phyloP scores from a whole-genome alignment of 78 protist genomes.

The Anaeramoeba ignava region DNA sequence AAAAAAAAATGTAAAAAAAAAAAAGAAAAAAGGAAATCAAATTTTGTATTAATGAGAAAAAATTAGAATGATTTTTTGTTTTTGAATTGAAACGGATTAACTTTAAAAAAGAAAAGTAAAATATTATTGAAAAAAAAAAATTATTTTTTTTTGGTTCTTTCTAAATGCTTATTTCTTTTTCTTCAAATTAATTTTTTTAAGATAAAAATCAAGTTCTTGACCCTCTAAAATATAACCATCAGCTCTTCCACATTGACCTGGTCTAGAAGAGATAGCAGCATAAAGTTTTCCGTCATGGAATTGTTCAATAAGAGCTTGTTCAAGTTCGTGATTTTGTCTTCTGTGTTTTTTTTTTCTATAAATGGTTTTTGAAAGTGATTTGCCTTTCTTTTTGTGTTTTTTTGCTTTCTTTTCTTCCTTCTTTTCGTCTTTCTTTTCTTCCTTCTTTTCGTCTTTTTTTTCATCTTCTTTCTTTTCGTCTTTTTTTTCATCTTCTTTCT shows the following conservation, averaged over 20 bases:
- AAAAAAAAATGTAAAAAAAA: no score
- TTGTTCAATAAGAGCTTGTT: constrained; percentile 64
- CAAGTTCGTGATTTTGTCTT: constrained; percentile 28
- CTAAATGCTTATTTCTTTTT: constrained; percentile 17
- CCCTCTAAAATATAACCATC: constrained; percentile 99
- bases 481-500: no score
- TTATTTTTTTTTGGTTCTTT: no score
- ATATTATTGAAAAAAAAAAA: no score
- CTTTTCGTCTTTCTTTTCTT: no score
- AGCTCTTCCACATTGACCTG: constrained; percentile 90
- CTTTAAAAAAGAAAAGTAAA: no score
- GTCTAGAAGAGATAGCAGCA: constrained; percentile 75
- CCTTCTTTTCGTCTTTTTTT: no score
- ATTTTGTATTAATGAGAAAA: no score
- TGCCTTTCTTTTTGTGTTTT: background rate
- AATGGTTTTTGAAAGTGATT: constrained; percentile 1
- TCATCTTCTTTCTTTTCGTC: no score
- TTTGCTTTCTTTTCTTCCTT: constrained; percentile 19
- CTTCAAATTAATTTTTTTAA: constrained; percentile 73
- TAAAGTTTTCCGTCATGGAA: constrained; percentile 82
- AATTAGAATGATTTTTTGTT: no score
- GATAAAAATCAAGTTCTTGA: constrained; percentile 94
- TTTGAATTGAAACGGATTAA: no score
- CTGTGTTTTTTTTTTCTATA: constrained; percentile 15
- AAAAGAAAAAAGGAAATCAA: no score